These are phyloP conservation scores for Talaromyces sp. DNA, from an alignment of 2,329 filamentous ascomycete genomes.

Conservation along the genomic window DNA sequence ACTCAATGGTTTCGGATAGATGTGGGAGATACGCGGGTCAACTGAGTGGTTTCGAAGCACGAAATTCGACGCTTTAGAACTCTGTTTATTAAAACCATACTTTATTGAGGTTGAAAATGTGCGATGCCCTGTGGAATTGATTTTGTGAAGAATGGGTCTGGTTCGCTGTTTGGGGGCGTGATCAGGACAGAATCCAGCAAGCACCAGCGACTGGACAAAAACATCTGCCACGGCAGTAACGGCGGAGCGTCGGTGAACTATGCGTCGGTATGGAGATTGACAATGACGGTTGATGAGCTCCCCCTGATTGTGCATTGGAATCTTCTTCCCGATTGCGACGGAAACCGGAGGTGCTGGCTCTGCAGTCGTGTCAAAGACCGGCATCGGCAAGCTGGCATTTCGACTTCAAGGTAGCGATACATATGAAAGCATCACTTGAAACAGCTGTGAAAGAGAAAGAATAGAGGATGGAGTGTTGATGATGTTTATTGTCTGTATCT, in stretches of 20 bases:
- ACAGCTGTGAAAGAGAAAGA: not conserved
- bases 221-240: constrained; percentile 48
- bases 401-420: constrained; percentile 46
- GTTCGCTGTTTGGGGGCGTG: constrained; percentile 40
- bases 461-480: not conserved
- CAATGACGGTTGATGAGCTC: not conserved
- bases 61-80: not conserved
- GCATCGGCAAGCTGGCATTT: constrained; percentile 65
- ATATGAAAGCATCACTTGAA: constrained; percentile 24
- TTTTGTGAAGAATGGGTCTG: not conserved
- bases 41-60: not conserved
- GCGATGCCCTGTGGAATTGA: not conserved
- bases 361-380: constrained; percentile 57
- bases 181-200: constrained; percentile 52
- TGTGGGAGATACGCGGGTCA: not conserved
- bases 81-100: not conserved
- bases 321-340: constrained; percentile 6
- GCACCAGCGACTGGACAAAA: constrained; percentile 55
- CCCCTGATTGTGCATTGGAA: constrained; percentile 7
- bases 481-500: not conserved
- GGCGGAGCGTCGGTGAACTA: constrained; percentile 27
- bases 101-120: not conserved
- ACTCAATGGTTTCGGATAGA: constrained; percentile 14
- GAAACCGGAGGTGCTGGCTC: constrained; percentile 48
- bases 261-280: not conserved